Percentiles rank a stretch among this genome's conserved stretches.
Conservation (phyloP, 2,329 filamentous ascomycete genomes). For the Colletotrichum cordylinicola region DNA sequence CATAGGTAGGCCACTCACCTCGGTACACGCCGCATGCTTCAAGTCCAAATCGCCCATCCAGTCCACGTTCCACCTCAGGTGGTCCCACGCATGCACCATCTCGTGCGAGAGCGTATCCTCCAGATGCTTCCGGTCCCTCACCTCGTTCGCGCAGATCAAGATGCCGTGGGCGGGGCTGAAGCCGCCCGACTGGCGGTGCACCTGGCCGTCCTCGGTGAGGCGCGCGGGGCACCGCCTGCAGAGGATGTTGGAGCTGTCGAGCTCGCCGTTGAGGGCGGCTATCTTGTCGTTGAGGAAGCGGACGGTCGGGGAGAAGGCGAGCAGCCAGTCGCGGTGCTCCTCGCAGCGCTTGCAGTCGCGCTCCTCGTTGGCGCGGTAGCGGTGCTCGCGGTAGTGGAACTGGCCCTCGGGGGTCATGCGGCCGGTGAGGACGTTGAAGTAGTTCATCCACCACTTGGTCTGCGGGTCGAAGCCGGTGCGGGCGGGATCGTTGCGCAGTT, state of each 20-base stretch:
- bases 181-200: slow-evolving; percentile 75
- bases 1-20: slow-evolving; percentile 58
- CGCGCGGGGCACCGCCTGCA: slow-evolving; percentile 78
- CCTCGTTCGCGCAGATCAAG: slow-evolving; percentile 89
- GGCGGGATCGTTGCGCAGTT: slow-evolving; percentile 63
- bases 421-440: slow-evolving; percentile 83
- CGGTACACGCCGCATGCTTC: slow-evolving; percentile 90
- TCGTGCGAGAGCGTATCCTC: slow-evolving; percentile 97
- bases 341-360: slow-evolving; percentile 84
- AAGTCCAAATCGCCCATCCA: slow-evolving; percentile 74
- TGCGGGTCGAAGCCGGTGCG: slow-evolving; percentile 69
- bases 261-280: slow-evolving; percentile 74
- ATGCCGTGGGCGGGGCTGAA: slow-evolving; percentile 90
- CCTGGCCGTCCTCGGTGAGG: slow-evolving; percentile 60
- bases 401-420: slow-evolving; percentile 72
- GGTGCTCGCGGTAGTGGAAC: slow-evolving; percentile 78
- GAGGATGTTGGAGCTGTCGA: slow-evolving; percentile 77
- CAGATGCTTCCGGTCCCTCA: slow-evolving; percentile 78
- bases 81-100: slow-evolving; percentile 97
- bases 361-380: slow-evolving; percentile 77
- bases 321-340: slow-evolving; percentile 80
- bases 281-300: slow-evolving; percentile 88
- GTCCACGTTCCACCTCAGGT: slow-evolving; percentile 89
- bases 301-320: slow-evolving; percentile 84
- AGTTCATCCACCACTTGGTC: slow-evolving; percentile 76